These are phyloP conservation scores for Claviceps cyperi DNA, from an alignment of 2,329 filamentous ascomycete species.

Conservation along the genomic window DNA sequence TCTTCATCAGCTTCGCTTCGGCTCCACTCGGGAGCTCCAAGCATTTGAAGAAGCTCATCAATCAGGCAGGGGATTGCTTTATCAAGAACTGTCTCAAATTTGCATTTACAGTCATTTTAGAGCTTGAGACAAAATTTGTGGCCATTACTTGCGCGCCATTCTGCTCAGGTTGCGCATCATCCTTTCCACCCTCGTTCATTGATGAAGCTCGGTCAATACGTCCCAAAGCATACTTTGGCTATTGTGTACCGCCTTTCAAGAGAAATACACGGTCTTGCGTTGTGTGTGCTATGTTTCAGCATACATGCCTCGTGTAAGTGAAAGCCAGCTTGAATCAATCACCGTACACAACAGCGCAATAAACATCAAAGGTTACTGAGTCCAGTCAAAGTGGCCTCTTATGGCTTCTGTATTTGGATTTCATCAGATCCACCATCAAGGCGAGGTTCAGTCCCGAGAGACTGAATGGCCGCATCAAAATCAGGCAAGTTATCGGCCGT, in stretches of 20 bases:
- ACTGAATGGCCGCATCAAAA: conserved; percentile 14
- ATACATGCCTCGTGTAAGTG: neutral
- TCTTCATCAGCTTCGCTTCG: neutral
- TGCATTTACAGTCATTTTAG: neutral
- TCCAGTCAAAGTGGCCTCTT: neutral
- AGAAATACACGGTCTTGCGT: no score
- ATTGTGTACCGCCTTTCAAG: no score
- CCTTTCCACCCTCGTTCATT: no score
- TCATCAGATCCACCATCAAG: neutral
- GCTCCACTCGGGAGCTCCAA: neutral
- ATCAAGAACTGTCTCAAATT: neutral
- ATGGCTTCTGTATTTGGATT: neutral
- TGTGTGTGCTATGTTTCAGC: no score
- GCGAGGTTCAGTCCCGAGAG: conserved; percentile 11
- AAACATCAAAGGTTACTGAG: neutral
- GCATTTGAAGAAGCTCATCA: neutral
- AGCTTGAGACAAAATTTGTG: neutral
- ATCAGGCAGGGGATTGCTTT: neutral
- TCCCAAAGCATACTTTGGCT: no score
- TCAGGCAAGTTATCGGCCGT: conserved; percentile 19
- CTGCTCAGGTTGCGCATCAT: no score
- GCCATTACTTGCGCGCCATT: no score
- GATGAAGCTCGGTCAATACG: no score
- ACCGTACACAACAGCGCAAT: no score
- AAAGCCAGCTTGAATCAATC: no score